Evolutionary conservation across 768 basidiomycete genomes (phyloP), one percentile per base, ranked within the genome.

Genomic region (Suillus weaverae): DNA sequence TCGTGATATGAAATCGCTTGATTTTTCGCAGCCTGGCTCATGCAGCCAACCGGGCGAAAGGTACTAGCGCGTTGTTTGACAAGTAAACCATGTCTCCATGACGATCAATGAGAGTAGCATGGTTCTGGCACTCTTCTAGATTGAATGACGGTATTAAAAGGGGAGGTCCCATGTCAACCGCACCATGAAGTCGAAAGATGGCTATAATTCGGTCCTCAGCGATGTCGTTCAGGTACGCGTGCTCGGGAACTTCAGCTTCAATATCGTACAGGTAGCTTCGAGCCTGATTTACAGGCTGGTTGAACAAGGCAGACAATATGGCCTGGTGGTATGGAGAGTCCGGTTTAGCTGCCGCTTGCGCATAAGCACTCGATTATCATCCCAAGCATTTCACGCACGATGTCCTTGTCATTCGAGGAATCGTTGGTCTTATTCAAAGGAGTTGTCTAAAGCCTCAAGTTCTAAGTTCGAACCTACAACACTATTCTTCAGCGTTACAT

Each of bases 161-260:
- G 0, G 94, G 90, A 0, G 94, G 90, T 69, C 92, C 91, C 76
- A 90, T 89, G 67, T 95, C 88, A 1, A 97, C 86, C 3, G 95
- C 95, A 7, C 95, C 95, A 71, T 96, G 96, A 5, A 96, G 82
- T 43, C 89, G 86, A 76, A 97, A 96, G 20, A 95, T 88, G 2
- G 89, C 80, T 3, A 85, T 81, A 5, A 97, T 79, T 20, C 88
- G 86, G 57, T 95, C 92, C 66, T 90, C 84, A 6, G 95, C 92
- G 4, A 89, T 86, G 13, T 86, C 85, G 69, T 88, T 90, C 68
- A 96, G 73, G 26, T 87, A 81, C 8, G 88, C 81, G 75, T 92
- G 85, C 71, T 92, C 89, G 5, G 89, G 87, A 26, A 85, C 77
- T 67, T 89, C 88, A 6, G 83, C 79, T 64, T 90, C 88, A 48